Evolutionary conservation across 2,329 filamentous ascomycete genomes (phyloP).

Genomic region (Xylaria hypoxylon): DNA sequence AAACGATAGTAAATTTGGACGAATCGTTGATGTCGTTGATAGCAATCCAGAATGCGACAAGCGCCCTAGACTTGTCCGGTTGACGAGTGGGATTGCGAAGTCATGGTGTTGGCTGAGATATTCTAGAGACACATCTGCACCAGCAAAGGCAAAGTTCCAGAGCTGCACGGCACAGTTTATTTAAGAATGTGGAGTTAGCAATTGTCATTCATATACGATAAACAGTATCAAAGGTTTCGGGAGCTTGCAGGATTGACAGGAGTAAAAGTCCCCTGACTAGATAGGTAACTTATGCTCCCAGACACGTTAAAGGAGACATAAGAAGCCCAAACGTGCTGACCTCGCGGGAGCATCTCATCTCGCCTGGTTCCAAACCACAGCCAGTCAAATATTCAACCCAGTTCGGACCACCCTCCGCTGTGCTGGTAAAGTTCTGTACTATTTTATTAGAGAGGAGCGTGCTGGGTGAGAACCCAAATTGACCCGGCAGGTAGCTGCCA

Average conservation of each 20-base stretch:
- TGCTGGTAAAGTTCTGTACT: constrained; percentile 63
- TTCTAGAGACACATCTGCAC: constrained; percentile 60
- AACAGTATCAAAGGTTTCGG: too few relatives aligned
- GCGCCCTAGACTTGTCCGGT: constrained; percentile 55
- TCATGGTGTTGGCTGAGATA: constrained; percentile 63
- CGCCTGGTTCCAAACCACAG: constrained; percentile 60
- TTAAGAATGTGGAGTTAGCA: background rate
- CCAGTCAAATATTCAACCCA: constrained; percentile 66
- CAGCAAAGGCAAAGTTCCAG: constrained; percentile 69
- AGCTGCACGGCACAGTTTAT: constrained; percentile 59
- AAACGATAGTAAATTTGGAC: constrained; percentile 58
- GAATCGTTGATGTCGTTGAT: constrained; percentile 68
- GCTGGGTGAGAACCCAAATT: constrained; percentile 58
- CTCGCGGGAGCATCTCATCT: constrained; percentile 56
- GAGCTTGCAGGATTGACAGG: too few relatives aligned
- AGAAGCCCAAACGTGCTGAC: background rate
- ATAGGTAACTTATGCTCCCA: background rate
- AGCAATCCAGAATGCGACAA: constrained; percentile 65
- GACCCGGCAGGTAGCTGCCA: constrained; percentile 57
- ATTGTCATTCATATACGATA: background rate
- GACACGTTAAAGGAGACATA: background rate
- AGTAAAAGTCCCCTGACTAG: too few relatives aligned
- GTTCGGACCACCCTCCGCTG: constrained; percentile 64
- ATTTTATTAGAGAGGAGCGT: constrained; percentile 61
- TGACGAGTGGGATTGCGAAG: constrained; percentile 61